Evolutionary conservation across 106 monocot species (phyloP), one percentile per base, ranked within the genome.

Genomic region (Alisma plantagoaquatica): DNA sequence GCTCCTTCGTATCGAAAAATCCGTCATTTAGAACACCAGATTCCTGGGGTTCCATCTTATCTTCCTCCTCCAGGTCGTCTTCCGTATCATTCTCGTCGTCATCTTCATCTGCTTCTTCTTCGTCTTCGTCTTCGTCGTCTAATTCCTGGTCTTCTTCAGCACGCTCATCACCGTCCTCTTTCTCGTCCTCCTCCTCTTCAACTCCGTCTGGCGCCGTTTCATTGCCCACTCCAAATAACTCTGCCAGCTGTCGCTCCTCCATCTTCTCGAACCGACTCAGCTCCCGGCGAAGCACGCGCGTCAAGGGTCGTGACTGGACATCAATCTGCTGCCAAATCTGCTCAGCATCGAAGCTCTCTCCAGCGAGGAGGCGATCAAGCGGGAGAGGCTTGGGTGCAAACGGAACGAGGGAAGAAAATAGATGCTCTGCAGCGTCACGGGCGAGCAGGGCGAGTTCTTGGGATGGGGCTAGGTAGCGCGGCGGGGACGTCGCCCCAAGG

Each of bases 271-370:
- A 35, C 49, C 38, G 20, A 35, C 19, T 57, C n/a, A 46, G 43
- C 14, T 33, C 64, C 22, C 22, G 20, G 3, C 31, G 16, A 9
- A 19, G 20, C 2, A n/a, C 51, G 28, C 33, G 46, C 1, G 28
- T 12, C 24, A 21, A 14, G 26, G 54, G 59, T 10, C 60, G 65
- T 41, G 62, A 66, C 27, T 81, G 43, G 35, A 78, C 63, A 17
- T 91, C 80, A 41, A 91, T 75, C 77, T 91, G 91, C 26, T 56
- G 57, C 91, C 91, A 91, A 48, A 91, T 81, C 74, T 91, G 91
- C 74, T 91, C 91, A 9, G 81, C 81, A 33, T 84, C 91, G 42
- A 84, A 91, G 33, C 18, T 47, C 11, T 74, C 77, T 21, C 57
- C 77, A 10, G 32, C 64, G 45, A 91, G 55, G 46, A 91, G 76